A percentile compares a stretch with the other conserved stretches of the same genome.
Evolutionary conservation across 768 basidiomycete genomes (phyloP).

Genomic region (Agaricus subrufescens): DNA sequence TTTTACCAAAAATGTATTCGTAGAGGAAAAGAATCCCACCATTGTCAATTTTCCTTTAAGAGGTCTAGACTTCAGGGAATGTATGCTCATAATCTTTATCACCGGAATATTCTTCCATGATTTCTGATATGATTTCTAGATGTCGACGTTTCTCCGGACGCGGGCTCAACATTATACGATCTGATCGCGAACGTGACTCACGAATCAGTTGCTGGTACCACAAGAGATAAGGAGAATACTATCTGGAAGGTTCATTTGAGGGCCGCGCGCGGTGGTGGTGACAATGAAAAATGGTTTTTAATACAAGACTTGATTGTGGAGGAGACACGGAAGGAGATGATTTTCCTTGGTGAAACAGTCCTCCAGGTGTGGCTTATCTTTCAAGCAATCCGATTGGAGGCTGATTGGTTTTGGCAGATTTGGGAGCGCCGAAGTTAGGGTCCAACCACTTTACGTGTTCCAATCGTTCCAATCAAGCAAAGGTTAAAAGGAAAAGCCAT

Average conservation of each 20-base stretch:
- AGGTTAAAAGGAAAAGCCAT: slow-evolving; percentile 6
- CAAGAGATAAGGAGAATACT: slow-evolving; percentile 86
- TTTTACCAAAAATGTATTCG: slow-evolving; percentile 94
- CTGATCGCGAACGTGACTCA: slow-evolving; percentile 94
- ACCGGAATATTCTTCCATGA: slow-evolving; percentile 17
- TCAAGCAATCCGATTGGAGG: slow-evolving; percentile 1
- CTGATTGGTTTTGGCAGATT: slow-evolving; percentile 35
- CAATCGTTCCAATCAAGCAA: too few species aligned
- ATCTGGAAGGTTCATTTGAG: slow-evolving; percentile 91
- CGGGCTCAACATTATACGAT: slow-evolving; percentile 78
- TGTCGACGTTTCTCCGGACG: slow-evolving; percentile 62
- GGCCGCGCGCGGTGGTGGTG: slow-evolving; percentile 68
- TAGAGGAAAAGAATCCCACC: slow-evolving; percentile 98
- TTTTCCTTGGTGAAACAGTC: slow-evolving; percentile 94
- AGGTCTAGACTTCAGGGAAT: slow-evolving; percentile 89
- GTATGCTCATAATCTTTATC: slow-evolving; percentile 45
- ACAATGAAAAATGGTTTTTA: slow-evolving; percentile 92
- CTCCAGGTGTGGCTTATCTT: slow-evolving; percentile 63
- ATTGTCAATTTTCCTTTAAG: slow-evolving; percentile 96
- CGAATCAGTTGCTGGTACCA: slow-evolving; percentile 94
- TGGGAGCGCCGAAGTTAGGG: slow-evolving; percentile 50
- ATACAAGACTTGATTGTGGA: slow-evolving; percentile 96
- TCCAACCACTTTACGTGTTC: not conserved
- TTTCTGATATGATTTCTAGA: slow-evolving; percentile 41
- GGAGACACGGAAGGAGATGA: slow-evolving; percentile 96